Evolutionary conservation across 2,329 filamentous ascomycete species (phyloP).

Genomic region (Botrytis elliptica): DNA sequence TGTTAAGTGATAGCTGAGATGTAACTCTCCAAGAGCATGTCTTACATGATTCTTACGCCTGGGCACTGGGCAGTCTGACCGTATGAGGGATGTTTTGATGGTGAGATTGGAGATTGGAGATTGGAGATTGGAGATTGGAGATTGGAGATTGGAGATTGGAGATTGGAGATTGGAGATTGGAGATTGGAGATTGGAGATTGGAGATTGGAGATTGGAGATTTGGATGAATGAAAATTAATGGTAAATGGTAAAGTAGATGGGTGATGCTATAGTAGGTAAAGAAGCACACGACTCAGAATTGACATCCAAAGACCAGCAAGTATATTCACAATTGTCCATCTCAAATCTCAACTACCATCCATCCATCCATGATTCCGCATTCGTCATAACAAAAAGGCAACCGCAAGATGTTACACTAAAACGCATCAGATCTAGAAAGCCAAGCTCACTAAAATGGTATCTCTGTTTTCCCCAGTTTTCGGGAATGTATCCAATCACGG

Average conservation of each 20-base stretch:
- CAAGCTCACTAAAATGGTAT: conserved; percentile 10
- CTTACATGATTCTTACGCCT: conserved; percentile 1
- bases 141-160: background rate
- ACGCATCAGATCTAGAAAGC: conserved; percentile 5
- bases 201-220: background rate
- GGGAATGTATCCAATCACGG: conserved; percentile 21
- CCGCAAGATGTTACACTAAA: background rate
- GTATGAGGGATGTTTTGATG: background rate
- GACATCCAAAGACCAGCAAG: background rate
- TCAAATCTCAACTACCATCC: background rate
- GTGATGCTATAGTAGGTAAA: background rate
- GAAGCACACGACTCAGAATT: background rate
- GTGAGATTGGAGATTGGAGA: background rate
- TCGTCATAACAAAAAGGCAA: conserved; percentile 2
- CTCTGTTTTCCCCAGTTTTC: conserved; percentile 13
- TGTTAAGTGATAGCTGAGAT: background rate
- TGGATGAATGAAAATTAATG: background rate
- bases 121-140: background rate
- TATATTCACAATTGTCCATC: background rate
- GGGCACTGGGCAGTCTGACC: conserved; percentile 1
- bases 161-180: background rate
- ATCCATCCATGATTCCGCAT: background rate
- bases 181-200: background rate
- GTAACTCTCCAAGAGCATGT: background rate
- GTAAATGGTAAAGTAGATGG: background rate